Evolutionary conservation across 768 basidiomycete species (phyloP), one percentile per base, ranked within the genome.

Genomic region (Tricholoma sp.): DNA sequence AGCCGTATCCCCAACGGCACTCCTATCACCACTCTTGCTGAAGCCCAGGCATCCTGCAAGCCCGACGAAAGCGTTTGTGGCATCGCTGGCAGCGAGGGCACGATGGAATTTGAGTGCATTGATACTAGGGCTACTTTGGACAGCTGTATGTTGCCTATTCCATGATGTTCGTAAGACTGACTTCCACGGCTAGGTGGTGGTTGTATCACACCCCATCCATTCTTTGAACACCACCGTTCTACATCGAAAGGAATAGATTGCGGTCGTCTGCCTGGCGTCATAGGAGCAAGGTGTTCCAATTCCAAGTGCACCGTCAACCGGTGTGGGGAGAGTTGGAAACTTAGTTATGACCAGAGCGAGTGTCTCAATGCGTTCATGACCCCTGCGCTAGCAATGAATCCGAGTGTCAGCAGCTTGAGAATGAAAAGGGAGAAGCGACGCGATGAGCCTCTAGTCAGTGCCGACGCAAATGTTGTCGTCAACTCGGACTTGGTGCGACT

Each of bases 81-180:
- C 6, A 66, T 77, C 50, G 59, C 66, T 35, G 73, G 74, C 50
- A 62, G 65, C 7, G 63, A 64, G 51, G 67, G 58, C 22, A 54
- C 65, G 5, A 54, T 63, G 9, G 67, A 59, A 24, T 78, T 72
- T 54, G 77, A 78, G 59, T 79, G 77, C 54, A 60, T 79, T 54
- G 69, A 78, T 57, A 72, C 69, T 31, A 59, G 57, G 3, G 61
- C 55, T 24, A 62, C 71, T 11, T 68, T 69, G n/a, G 73, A 76
- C 47, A 76, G 74, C 57, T 77, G 76, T 77, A 66, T 8, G 77
- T 70, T 31, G 2, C 8, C 6, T 35, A 8, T 52, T 27, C 5
- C 29, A 12, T 19, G 16, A 19, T 19, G 24, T 24, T 29, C 31
- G 19, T 34, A 14, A 21, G 52, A 49, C 19, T 55, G 11, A 50